A percentile compares a stretch with the other conserved stretches of the same genome.
Conservation (phyloP, 2,329 filamentous ascomycete species). For the Fusarium temperatum region DNA sequence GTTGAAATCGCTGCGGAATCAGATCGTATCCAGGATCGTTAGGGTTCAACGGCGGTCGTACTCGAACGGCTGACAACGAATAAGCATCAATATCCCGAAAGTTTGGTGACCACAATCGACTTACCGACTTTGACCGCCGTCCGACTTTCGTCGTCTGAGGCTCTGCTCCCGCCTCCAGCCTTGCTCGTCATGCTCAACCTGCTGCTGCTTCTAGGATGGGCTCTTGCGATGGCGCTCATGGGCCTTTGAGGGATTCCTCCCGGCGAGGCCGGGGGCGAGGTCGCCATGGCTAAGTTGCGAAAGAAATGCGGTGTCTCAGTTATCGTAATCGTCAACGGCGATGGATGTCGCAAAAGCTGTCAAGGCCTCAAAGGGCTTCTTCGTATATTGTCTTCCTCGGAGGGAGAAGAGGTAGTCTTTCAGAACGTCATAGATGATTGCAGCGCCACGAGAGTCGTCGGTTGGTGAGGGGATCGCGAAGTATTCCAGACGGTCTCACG, state of each 20-base stretch:
- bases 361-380: conserved; percentile 27
- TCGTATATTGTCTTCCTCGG: conserved; percentile 24
- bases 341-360: conserved; percentile 19
- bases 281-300: conserved; percentile 61
- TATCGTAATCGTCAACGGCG: conserved; percentile 11
- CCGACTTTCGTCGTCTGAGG: conserved; percentile 88
- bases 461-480: conserved; percentile 28
- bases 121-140: conserved; percentile 96
- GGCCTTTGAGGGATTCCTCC: conserved; percentile 68
- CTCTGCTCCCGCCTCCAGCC: conserved; percentile 78
- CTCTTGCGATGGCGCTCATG: conserved; percentile 81
- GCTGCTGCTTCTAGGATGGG: conserved; percentile 78
- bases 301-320: conserved; percentile 28
- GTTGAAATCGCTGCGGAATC: conserved; percentile 94
- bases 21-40: conserved; percentile 93
- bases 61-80: conserved; percentile 78
- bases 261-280: conserved; percentile 76
- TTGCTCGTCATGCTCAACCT: conserved; percentile 87
- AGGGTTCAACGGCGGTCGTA: conserved; percentile 84
- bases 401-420: conserved; percentile 29
- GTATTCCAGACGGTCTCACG: conserved; percentile 37
- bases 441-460: conserved; percentile 23
- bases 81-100: not conserved
- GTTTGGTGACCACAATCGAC: conserved; percentile 51
- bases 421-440: conserved; percentile 40